Evolutionary conservation across 257 asterid genomes (phyloP).

Genomic region (Plantago ovata): DNA sequence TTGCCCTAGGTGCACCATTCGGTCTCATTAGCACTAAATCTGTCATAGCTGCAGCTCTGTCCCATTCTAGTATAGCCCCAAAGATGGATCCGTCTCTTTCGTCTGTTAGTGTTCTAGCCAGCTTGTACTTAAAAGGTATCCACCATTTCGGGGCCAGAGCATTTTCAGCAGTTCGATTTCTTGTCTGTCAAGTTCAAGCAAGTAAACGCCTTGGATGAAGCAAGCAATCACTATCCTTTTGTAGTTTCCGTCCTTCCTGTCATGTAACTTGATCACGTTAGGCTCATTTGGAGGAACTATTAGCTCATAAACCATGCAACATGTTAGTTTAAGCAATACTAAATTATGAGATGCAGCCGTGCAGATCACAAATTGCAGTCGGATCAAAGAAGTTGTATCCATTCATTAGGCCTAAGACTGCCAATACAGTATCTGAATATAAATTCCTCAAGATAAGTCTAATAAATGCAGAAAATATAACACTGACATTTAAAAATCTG

Average conservation of each 20-base stretch:
- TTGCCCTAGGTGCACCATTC: slow-evolving; percentile 84
- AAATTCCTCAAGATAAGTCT: no score
- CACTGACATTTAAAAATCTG: no score
- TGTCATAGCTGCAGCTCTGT: slow-evolving; percentile 78
- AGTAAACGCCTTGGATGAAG: slow-evolving; percentile 91
- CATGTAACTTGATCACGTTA: slow-evolving; percentile 5
- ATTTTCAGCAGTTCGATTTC: slow-evolving; percentile 56
- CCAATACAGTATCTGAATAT: no score
- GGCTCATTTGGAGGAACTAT: slow-evolving; percentile 3
- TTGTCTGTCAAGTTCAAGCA: slow-evolving; percentile 92
- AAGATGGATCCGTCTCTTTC: slow-evolving; percentile 92
- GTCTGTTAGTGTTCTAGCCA: slow-evolving; percentile 62
- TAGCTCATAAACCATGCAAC: neutral
- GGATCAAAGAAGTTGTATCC: no score
- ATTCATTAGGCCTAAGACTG: no score
- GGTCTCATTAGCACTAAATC: slow-evolving; percentile 77
- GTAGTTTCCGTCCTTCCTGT: slow-evolving; percentile 83
- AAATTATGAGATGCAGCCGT: no score
- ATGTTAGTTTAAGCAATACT: no score
- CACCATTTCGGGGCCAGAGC: slow-evolving; percentile 99
- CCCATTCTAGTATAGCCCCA: slow-evolving; percentile 97
- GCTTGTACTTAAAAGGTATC: slow-evolving; percentile 87
- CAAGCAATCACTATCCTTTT: slow-evolving; percentile 88
- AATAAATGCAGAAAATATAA: no score
- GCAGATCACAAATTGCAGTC: no score